phyloP scores from a whole-genome alignment of 179 eudicot species.

The Camellia oleifera region DNA sequence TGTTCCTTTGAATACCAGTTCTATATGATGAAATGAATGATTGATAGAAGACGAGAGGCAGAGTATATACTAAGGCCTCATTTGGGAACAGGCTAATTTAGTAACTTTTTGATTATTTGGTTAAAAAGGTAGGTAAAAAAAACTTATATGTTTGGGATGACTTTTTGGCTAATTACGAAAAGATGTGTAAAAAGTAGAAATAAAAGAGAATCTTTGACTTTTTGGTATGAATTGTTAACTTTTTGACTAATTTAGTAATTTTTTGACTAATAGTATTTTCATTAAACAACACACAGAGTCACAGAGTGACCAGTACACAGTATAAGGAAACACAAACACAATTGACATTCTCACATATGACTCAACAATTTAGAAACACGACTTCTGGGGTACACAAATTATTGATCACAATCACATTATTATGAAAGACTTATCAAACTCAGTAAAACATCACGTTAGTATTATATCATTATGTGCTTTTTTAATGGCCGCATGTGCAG shows the following conservation, averaged over 20 bases:
- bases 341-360: background rate
- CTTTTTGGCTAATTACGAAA: too few species aligned
- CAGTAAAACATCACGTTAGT: background rate
- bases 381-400: conserved; percentile 10
- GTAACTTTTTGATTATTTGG: too few species aligned
- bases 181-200: too few species aligned
- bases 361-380: background rate
- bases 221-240: too few species aligned
- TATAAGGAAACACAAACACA: background rate
- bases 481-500: conserved; percentile 58
- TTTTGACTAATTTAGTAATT: too few species aligned
- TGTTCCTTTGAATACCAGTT: background rate
- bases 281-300: conserved; percentile 3
- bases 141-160: too few species aligned
- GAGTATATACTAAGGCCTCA: background rate
- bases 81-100: too few species aligned
- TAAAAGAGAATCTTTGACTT: too few species aligned
- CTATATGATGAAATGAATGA: background rate
- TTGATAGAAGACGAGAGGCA: background rate
- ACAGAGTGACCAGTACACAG: conserved; percentile 21
- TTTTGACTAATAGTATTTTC: background rate
- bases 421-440: background rate
- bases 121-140: too few species aligned
- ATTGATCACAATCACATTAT: conserved; percentile 18
- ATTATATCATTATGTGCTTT: conserved; percentile 12